Base-by-base conservation (phyloP, 1,139 yeast genomes). In the Candida sp. region DNA sequence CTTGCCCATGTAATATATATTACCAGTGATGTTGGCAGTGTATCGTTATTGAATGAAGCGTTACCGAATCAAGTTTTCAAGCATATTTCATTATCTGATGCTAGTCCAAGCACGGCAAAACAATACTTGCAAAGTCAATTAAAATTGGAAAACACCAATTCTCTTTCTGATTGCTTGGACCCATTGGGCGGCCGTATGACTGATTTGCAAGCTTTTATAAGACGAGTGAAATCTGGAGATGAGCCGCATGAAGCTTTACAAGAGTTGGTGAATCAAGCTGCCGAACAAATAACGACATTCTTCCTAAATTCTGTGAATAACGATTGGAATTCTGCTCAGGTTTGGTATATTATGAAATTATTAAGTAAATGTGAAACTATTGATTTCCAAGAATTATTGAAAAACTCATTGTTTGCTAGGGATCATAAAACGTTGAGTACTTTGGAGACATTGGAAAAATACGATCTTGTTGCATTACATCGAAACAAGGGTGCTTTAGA, bases 111-210 rank as follows among this genome's bases (percentile, higher is more conserved):
- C 4, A 82, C 90, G 42, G 89, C 98, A 1, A 77, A 77, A 52
- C 77, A 79, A 39, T 93, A 84, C 62, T 90, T 91, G 15, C 55
- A 77, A 49, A 77, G 76, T 41, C 93, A 87, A 49, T 64, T 87
- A 40, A 69, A 69, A 36, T 53, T 57, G 43, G 55, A 54, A 12
- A 56, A 56, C 41, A 46, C 47, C 33, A 47, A 54, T 2, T 66
- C 68, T 5, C 66, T 87, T 34, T 85, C 82, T 33, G 61, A 66
- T 2, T 79, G 85, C 33, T 66, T 91, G 40, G 79, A 68, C 22
- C 95, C 96, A 6, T 66, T 93, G 27, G 99, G 99, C 9, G 99
- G 99, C 35, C 80, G 99, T 51, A 87, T 93, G 91, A 75, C 91
- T 43, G 99, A 93, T 60, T 73, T 93, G 44, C 97, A 93, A 63